Conservation (phyloP, 139 green algal species). For the Chlorella vulgaris region DNA sequence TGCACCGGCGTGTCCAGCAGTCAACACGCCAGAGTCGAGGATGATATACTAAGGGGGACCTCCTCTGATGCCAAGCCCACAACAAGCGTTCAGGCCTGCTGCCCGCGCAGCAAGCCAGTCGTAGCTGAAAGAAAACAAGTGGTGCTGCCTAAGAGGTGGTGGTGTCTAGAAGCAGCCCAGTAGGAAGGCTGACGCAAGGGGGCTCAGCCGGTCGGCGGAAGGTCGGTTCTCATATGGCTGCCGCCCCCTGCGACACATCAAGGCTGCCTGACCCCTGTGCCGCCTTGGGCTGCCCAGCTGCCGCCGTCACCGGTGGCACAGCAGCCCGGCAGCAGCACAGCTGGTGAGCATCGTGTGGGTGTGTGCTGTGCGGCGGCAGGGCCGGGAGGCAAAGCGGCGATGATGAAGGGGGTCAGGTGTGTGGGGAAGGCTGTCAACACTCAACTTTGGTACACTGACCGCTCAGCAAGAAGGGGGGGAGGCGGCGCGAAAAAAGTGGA, state of each 20-base stretch:
- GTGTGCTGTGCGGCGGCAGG: background rate
- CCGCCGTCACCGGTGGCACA: too few species aligned
- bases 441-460: constrained; percentile 9
- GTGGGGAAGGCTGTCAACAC: constrained; percentile 5
- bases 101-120: background rate
- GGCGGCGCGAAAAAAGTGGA: too few species aligned
- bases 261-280: background rate
- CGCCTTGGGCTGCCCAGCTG: too few species aligned
- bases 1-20: background rate
- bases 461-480: background rate
- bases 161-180: background rate
- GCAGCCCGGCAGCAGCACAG: background rate
- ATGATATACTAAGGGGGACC: background rate
- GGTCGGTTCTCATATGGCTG: background rate
- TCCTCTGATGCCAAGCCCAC: background rate
- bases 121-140: background rate
- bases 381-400: too few species aligned
- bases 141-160: background rate
- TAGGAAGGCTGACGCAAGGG: background rate
- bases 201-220: background rate
- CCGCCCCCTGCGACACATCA: background rate
- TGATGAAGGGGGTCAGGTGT: background rate
- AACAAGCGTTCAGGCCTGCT: background rate
- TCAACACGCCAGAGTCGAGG: background rate
- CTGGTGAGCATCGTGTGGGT: background rate